Evolutionary conservation across 116 monocot genomes (phyloP).

Genomic region (Iris pallida): DNA sequence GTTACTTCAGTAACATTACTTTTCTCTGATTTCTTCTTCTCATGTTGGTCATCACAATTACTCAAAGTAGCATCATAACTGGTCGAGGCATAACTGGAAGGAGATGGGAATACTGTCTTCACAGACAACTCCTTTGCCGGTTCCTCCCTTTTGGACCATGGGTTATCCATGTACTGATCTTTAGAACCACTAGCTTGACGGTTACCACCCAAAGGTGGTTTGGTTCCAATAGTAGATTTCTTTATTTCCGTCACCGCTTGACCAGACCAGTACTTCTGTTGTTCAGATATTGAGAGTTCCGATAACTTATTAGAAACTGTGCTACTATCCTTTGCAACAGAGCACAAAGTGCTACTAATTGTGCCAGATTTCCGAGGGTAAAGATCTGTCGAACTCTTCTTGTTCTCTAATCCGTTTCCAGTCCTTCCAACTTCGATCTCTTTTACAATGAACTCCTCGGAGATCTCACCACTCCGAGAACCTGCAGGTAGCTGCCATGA

Average conservation of each 20-base stretch:
- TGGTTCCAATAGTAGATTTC: constrained; percentile 2
- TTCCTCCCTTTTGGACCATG: constrained; percentile 12
- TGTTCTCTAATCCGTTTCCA: constrained; percentile 36
- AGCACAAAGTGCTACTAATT: neutral
- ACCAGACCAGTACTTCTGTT: constrained; percentile 17
- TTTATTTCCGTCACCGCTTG: neutral
- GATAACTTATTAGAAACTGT: constrained; percentile 37
- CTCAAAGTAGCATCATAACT: constrained; percentile 24
- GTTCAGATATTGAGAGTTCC: constrained; percentile 52
- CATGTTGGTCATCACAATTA: constrained; percentile 32
- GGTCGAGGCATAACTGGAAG: constrained; percentile 38
- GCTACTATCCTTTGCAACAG: constrained; percentile 10
- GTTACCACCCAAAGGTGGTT: neutral
- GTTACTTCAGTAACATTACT: constrained; percentile 19
- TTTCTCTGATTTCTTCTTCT: constrained; percentile 15
- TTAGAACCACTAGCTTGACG: neutral
- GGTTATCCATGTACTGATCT: neutral
- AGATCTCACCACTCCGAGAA: constrained; percentile 30
- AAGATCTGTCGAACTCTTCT: constrained; percentile 27
- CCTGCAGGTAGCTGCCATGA: constrained; percentile 11
- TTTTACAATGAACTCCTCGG: constrained; percentile 87
- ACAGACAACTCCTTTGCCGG: constrained; percentile 50
- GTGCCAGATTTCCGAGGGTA: constrained; percentile 14
- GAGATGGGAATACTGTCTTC: constrained; percentile 70
- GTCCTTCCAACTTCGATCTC: constrained; percentile 73